These are phyloP conservation scores for Penicillium sp. DNA, from an alignment of 2,329 filamentous ascomycete species.

Conservation along the genomic window DNA sequence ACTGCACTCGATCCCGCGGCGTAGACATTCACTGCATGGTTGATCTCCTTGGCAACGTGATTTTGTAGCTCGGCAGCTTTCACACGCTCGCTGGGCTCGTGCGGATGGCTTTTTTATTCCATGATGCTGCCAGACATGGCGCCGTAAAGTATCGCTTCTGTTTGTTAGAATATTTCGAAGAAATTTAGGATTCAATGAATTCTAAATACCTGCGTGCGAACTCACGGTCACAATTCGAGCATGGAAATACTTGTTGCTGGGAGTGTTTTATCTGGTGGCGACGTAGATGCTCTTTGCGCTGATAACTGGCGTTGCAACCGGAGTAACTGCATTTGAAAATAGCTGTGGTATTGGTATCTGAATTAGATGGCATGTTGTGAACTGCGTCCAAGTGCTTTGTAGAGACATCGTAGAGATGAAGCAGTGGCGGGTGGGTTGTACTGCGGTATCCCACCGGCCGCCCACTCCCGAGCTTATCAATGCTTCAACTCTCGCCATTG, in stretches of 20 bases:
- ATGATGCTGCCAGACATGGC: slow-evolving; percentile 24
- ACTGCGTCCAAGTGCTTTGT: background rate
- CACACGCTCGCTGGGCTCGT: slow-evolving; percentile 20
- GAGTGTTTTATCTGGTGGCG: slow-evolving; percentile 24
- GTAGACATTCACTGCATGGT: slow-evolving; percentile 21
- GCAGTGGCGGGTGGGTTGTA: background rate
- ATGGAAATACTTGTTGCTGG: slow-evolving; percentile 12
- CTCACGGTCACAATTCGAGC: slow-evolving; percentile 15
- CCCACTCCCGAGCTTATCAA: background rate
- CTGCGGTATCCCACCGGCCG: slow-evolving; percentile 4
- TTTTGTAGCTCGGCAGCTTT: slow-evolving; percentile 17
- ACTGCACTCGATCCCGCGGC: slow-evolving; percentile 18
- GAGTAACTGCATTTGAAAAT: slow-evolving; percentile 15
- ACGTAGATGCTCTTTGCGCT: slow-evolving; percentile 27
- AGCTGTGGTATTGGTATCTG: background rate
- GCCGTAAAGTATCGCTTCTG: slow-evolving; percentile 28
- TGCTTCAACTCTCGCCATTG: no score
- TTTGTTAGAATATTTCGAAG: background rate
- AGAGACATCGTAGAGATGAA: background rate
- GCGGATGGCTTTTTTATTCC: slow-evolving; percentile 7
- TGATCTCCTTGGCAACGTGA: slow-evolving; percentile 22
- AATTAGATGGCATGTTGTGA: background rate
- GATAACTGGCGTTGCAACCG: slow-evolving; percentile 24
- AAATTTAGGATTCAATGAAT: background rate
- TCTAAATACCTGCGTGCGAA: slow-evolving; percentile 22